phyloP scores from a whole-genome alignment of 306 rosid genomes.

The Dalbergia oliveri region DNA sequence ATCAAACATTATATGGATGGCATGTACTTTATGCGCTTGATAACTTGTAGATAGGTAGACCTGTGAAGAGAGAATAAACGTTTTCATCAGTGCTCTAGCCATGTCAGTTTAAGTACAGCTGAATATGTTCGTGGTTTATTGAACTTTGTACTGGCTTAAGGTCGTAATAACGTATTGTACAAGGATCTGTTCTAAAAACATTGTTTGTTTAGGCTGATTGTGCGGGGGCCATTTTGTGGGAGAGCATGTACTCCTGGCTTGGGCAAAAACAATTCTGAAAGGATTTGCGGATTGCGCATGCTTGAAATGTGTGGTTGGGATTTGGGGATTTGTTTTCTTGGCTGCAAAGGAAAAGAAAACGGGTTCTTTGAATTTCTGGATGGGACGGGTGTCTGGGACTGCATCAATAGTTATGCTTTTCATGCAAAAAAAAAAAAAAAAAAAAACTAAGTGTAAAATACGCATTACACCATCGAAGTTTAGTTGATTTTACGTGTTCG shows the following conservation, averaged over 20 bases:
- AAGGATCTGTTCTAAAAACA: not conserved
- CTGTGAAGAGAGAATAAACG: slow-evolving; percentile 33
- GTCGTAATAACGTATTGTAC: not conserved
- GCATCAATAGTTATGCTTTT: not conserved
- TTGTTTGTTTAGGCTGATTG: not conserved
- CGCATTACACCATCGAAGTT: not conserved
- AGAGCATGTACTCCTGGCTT: not conserved
- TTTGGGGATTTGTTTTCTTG: not conserved
- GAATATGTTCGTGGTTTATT: slow-evolving; percentile 16
- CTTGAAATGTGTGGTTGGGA: not conserved
- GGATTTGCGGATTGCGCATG: not conserved
- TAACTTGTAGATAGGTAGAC: slow-evolving; percentile 39
- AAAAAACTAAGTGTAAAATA: not conserved
- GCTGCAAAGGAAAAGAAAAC: not conserved
- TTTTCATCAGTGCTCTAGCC: slow-evolving; percentile 12
- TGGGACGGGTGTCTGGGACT: not conserved
- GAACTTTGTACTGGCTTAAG: not conserved
- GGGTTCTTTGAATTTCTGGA: not conserved
- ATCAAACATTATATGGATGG: not conserved
- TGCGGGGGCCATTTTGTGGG: not conserved
- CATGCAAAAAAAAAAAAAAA: not conserved
- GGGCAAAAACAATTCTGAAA: not conserved
- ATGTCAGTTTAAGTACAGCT: not conserved
- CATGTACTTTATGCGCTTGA: slow-evolving; percentile 23
- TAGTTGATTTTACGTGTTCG: too few relatives aligned